phyloP scores from a whole-genome alignment of 2,329 filamentous ascomycete genomes.

The Fusarium sp. region DNA sequence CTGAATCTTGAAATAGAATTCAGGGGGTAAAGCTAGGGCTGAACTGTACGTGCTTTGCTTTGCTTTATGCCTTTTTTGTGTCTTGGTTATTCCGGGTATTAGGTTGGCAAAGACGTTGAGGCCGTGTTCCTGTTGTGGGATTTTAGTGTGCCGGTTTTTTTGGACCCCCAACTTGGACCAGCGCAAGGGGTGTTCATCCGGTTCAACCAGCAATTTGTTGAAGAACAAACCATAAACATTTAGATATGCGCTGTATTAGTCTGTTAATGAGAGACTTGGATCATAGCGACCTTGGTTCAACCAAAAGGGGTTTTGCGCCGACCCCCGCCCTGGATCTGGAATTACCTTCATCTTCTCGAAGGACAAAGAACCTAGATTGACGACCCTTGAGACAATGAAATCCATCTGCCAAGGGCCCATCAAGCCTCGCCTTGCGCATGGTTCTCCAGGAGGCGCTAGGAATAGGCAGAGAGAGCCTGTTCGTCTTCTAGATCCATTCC shows the following conservation, averaged over 20 bases:
- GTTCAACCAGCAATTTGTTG: not conserved
- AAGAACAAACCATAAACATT: not conserved
- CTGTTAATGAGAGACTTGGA: not conserved
- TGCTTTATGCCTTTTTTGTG: not conserved
- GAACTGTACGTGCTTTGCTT: not conserved
- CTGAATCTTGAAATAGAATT: not conserved
- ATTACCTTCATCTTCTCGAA: conserved; percentile 5
- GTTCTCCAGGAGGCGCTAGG: conserved; percentile 5
- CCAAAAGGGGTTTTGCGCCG: conserved; percentile 17
- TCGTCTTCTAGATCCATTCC: not conserved
- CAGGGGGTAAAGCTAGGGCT: not conserved
- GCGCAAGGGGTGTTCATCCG: not conserved
- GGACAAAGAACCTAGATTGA: conserved; percentile 31
- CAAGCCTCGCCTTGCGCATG: conserved; percentile 21
- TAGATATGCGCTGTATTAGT: not conserved
- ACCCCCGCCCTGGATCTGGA: not conserved
- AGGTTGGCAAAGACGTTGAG: not conserved
- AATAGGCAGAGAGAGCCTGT: conserved; percentile 3
- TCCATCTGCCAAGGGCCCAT: conserved; percentile 12
- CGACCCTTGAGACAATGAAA: conserved; percentile 29
- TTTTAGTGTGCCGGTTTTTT: conserved; percentile 27
- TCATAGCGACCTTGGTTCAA: not conserved
- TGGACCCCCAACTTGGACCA: conserved; percentile 2
- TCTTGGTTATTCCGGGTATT: not conserved
- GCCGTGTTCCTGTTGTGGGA: conserved; percentile 1